Conservation (phyloP, 2,329 filamentous ascomycete species). For the Penicillium expansum region DNA sequence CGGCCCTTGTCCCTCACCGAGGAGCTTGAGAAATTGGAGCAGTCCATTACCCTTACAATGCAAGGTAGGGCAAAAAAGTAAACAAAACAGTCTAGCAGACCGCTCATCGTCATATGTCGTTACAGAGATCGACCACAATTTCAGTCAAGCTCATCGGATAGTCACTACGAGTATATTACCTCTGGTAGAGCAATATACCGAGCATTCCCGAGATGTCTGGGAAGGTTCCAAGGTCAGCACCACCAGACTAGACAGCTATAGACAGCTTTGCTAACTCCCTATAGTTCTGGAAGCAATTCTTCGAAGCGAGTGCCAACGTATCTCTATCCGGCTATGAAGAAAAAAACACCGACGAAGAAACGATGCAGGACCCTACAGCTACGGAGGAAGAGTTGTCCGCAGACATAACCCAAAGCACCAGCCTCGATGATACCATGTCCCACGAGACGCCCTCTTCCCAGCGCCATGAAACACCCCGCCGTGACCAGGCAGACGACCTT, state of each 20-base stretch:
- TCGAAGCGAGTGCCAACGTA: constrained; percentile 96
- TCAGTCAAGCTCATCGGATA: constrained; percentile 92
- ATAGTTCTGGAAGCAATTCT: constrained; percentile 99
- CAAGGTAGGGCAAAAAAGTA: constrained; percentile 61
- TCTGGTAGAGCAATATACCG: constrained; percentile 90
- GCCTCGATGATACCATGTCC: constrained; percentile 36
- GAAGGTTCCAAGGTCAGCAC: constrained; percentile 79
- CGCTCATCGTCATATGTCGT: constrained; percentile 9
- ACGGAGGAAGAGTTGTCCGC: constrained; percentile 57
- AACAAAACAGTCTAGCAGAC: constrained; percentile 11
- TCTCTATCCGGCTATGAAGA: constrained; percentile 94
- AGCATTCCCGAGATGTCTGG: constrained; percentile 92
- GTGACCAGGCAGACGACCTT: constrained; percentile 42
- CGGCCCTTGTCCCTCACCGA: constrained; percentile 78
- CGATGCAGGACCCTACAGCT: constrained; percentile 50
- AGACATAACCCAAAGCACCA: constrained; percentile 45
- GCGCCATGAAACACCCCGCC: constrained; percentile 27
- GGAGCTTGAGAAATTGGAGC: constrained; percentile 91
- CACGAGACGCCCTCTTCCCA: constrained; percentile 43
- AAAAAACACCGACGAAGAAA: constrained; percentile 59
- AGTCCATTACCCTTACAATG: constrained; percentile 91
- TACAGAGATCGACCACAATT: constrained; percentile 95
- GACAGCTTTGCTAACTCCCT: constrained; percentile 7
- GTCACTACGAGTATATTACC: constrained; percentile 92
- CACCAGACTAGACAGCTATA: constrained; percentile 1